Percentiles rank a stretch among this genome's conserved stretches.
These are phyloP conservation scores for Acer negundo DNA, from an alignment of 345 rosid species.

Conservation along the genomic window DNA sequence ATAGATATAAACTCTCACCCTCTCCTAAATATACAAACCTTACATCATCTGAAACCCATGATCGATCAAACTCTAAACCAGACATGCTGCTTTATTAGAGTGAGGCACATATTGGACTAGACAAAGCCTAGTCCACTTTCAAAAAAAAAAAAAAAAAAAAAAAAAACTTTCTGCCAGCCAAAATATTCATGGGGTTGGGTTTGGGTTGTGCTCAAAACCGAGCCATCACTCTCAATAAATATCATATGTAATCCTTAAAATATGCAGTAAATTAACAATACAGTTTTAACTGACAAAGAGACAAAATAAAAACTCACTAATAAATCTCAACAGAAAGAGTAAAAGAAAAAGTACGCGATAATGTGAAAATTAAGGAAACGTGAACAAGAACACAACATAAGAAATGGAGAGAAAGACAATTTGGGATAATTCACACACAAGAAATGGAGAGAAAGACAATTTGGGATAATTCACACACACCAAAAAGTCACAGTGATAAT, in stretches of 20 bases:
- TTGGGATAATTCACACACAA: slow-evolving; percentile 2
- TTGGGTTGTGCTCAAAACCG: not conserved
- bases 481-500: not conserved
- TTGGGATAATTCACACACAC: slow-evolving; percentile 1
- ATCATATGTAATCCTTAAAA: not conserved
- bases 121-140: not conserved
- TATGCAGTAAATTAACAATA: not conserved
- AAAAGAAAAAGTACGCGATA: not conserved
- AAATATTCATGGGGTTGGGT: not conserved
- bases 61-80: not conserved
- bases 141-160: not conserved
- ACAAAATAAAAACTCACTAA: not conserved
- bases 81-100: not conserved
- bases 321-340: not conserved
- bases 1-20: not conserved
- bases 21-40: not conserved
- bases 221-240: not conserved
- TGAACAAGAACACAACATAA: not conserved
- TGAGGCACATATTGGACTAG: too few species aligned
- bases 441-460: not conserved
- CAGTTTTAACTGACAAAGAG: not conserved
- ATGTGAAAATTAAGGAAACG: not conserved
- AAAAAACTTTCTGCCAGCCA: not conserved
- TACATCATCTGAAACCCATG: not conserved
- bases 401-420: not conserved